Conservation (phyloP, 2,329 filamentous ascomycete genomes). For the Colletotrichum plurivorum region DNA sequence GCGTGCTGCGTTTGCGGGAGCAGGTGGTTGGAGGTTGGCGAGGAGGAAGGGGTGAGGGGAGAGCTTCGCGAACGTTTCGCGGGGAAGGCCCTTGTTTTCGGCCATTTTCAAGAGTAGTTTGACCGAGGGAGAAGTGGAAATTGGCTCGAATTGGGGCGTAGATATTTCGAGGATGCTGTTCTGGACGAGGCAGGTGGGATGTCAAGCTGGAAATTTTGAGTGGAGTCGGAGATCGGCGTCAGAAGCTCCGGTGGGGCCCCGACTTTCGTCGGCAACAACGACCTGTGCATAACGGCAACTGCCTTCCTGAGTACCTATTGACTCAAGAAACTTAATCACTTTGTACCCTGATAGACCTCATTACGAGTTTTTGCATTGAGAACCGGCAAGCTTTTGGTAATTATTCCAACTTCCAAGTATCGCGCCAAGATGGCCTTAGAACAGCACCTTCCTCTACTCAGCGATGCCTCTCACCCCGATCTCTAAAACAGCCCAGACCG, state of each 20-base stretch:
- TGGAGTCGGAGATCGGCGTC: conserved; percentile 36
- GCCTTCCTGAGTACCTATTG: too few relatives aligned
- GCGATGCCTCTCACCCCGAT: too few relatives aligned
- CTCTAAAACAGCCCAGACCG: neutral
- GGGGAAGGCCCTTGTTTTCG: conserved; percentile 60
- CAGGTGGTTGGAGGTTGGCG: conserved; percentile 81
- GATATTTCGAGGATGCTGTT: neutral
- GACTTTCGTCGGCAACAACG: too few relatives aligned
- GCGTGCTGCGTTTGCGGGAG: conserved; percentile 68
- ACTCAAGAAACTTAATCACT: too few relatives aligned
- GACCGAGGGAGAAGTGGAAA: accelerated
- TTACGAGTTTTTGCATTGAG: too few relatives aligned
- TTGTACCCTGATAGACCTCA: too few relatives aligned
- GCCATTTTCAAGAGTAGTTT: conserved; percentile 46
- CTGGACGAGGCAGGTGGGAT: conserved; percentile 21
- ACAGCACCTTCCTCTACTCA: neutral
- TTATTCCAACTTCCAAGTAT: too few relatives aligned
- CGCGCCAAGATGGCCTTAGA: neutral
- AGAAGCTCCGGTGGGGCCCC: conserved; percentile 22
- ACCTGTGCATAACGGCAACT: too few relatives aligned
- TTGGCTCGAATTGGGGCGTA: neutral
- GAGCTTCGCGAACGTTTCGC: conserved; percentile 88
- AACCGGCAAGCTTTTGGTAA: too few relatives aligned
- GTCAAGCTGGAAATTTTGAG: conserved; percentile 36
- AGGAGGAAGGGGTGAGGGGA: conserved; percentile 91